phyloP scores from a whole-genome alignment of 2,329 filamentous ascomycete genomes.

The Nemania abortiva region DNA sequence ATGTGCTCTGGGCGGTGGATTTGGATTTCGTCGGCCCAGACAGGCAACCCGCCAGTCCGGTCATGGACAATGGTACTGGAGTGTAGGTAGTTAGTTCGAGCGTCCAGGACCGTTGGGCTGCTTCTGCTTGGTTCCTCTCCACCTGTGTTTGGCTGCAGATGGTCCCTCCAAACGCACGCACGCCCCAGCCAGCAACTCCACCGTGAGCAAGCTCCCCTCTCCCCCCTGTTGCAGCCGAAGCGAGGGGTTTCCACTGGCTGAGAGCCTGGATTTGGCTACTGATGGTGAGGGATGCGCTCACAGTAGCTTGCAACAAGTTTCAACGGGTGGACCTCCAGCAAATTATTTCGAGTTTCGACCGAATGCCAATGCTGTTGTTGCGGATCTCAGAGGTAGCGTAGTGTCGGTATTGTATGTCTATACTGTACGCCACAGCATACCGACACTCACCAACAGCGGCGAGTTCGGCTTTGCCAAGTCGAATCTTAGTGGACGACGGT shows the following conservation, averaged over 20 bases:
- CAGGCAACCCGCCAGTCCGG: slow-evolving; percentile 33
- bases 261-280: slow-evolving; percentile 8
- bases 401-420: too few species aligned
- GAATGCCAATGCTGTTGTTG: slow-evolving; percentile 15
- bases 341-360: slow-evolving; percentile 17
- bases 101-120: slow-evolving; percentile 15
- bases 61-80: slow-evolving; percentile 16
- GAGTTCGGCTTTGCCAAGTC: slow-evolving; percentile 26
- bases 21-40: slow-evolving; percentile 35
- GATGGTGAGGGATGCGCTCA: slow-evolving; percentile 2
- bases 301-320: slow-evolving; percentile 19
- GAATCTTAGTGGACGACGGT: slow-evolving; percentile 6
- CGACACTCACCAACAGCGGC: not conserved
- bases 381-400: slow-evolving; percentile 3
- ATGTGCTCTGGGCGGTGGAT: slow-evolving; percentile 14
- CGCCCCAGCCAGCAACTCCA: slow-evolving; percentile 26
- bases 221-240: slow-evolving; percentile 31
- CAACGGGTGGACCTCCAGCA: slow-evolving; percentile 21
- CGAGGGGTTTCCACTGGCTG: slow-evolving; percentile 23
- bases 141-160: slow-evolving; percentile 18
- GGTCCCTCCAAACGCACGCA: slow-evolving; percentile 28
- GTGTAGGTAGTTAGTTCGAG: too few species aligned
- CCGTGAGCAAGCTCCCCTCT: slow-evolving; percentile 9
- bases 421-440: not conserved
- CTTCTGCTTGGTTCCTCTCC: slow-evolving; percentile 24